Evolutionary conservation across 352 stramenopile genomes (phyloP).

Genomic region (Phytophthora tentaculata): DNA sequence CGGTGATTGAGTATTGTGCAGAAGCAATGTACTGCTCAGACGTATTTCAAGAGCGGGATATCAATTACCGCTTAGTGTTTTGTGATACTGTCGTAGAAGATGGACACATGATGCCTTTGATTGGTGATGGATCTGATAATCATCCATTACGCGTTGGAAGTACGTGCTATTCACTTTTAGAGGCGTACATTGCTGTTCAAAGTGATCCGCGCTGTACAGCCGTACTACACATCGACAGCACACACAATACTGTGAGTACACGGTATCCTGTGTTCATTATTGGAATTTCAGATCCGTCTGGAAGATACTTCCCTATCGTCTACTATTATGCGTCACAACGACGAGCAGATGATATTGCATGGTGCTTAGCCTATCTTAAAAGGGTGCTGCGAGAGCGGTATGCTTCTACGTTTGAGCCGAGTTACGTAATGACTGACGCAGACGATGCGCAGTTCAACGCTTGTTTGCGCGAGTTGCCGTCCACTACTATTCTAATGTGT

Average conservation of each 20-base stretch:
- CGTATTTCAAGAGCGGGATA: not conserved
- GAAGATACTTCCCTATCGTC: conserved; percentile 1
- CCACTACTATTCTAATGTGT: not conserved
- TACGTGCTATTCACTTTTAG: conserved; percentile 2
- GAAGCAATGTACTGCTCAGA: not conserved
- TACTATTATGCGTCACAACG: not conserved
- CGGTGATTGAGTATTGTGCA: not conserved
- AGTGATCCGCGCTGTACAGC: conserved; percentile 1
- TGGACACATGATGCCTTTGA: not conserved
- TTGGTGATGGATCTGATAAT: not conserved
- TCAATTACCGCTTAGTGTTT: not conserved
- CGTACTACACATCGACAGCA: conserved; percentile 9
- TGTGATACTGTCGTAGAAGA: not conserved
- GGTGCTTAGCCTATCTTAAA: conserved; percentile 1
- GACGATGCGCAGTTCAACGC: conserved; percentile 6
- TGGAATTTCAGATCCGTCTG: not conserved
- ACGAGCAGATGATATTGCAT: not conserved
- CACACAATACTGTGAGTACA: not conserved
- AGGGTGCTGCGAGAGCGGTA: not conserved
- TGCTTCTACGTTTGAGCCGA: not conserved
- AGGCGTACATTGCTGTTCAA: conserved; percentile 5
- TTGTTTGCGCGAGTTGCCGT: not conserved
- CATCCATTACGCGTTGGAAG: not conserved
- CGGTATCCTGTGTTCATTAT: conserved; percentile 4
- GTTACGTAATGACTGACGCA: not conserved